These are phyloP conservation scores for Ascocoryne sarcoides DNA, from an alignment of 2,329 filamentous ascomycete genomes.

Conservation along the genomic window DNA sequence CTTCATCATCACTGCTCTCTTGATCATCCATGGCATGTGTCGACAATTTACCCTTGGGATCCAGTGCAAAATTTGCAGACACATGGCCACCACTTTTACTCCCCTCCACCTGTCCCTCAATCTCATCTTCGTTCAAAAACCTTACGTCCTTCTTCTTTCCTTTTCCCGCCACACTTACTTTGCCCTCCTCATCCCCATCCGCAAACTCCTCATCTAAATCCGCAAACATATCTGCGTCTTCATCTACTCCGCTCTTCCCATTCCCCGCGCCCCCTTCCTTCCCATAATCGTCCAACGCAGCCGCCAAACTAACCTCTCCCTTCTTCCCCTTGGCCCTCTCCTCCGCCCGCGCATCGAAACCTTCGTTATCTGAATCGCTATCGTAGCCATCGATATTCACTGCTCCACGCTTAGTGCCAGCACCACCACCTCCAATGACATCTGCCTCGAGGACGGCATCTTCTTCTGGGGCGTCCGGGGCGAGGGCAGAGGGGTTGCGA, in stretches of 20 bases:
- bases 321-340: slow-evolving; percentile 40
- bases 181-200: slow-evolving; percentile 44
- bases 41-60: slow-evolving; percentile 39
- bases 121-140: slow-evolving; percentile 52
- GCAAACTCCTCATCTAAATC: slow-evolving; percentile 55
- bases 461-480: slow-evolving; percentile 68
- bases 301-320: slow-evolving; percentile 39
- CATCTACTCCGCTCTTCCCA: slow-evolving; percentile 36
- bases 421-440: slow-evolving; percentile 69
- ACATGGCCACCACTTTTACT: slow-evolving; percentile 68
- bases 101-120: slow-evolving; percentile 67
- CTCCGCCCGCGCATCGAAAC: slow-evolving; percentile 68
- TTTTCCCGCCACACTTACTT: slow-evolving; percentile 39
- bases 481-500: slow-evolving; percentile 87
- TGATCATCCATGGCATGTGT: slow-evolving; percentile 31
- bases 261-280: slow-evolving; percentile 26
- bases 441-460: slow-evolving; percentile 80
- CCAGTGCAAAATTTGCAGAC: slow-evolving; percentile 50
- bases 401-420: slow-evolving; percentile 78
- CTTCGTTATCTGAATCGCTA: slow-evolving; percentile 86
- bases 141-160: slow-evolving; percentile 56
- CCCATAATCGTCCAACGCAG: slow-evolving; percentile 45
- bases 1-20: slow-evolving; percentile 51
- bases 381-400: slow-evolving; percentile 97
- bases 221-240: slow-evolving; percentile 80